Evolutionary conservation across 805 yeast genomes (phyloP).

Genomic region (Kuraishia ogatae): DNA sequence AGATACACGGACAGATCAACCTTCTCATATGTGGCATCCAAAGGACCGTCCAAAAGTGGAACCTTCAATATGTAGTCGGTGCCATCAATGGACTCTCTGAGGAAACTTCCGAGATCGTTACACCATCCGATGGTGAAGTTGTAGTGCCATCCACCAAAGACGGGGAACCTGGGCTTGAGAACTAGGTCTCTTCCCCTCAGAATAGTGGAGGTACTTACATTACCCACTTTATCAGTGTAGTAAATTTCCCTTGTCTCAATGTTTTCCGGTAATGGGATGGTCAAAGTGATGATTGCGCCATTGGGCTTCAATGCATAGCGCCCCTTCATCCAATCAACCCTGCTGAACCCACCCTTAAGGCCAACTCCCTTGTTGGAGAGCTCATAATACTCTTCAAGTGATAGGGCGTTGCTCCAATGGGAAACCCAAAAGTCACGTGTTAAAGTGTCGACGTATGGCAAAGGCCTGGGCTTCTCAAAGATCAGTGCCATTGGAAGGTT

Average conservation of each 20-base stretch:
- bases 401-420: constrained; percentile 63
- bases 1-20: constrained; percentile 56
- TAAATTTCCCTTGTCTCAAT: constrained; percentile 51
- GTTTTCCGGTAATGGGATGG: constrained; percentile 41
- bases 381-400: constrained; percentile 83
- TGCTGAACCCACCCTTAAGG: constrained; percentile 63
- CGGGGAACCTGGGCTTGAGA: constrained; percentile 83
- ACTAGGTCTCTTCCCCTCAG: constrained; percentile 33
- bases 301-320: constrained; percentile 40
- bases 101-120: constrained; percentile 42
- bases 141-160: constrained; percentile 94
- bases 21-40: constrained; percentile 55
- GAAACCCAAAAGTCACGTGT: constrained; percentile 83
- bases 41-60: constrained; percentile 68
- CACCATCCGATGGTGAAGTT: constrained; percentile 97
- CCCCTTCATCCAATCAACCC: constrained; percentile 67
- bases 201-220: constrained; percentile 68
- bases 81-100: constrained; percentile 30
- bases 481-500: constrained; percentile 42
- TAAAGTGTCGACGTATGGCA: constrained; percentile 50
- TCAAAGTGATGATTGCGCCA: constrained; percentile 54
- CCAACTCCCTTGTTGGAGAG: constrained; percentile 67
- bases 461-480: constrained; percentile 59
- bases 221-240: constrained; percentile 85
- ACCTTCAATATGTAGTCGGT: constrained; percentile 52